phyloP scores from a whole-genome alignment of 306 rosid species.

The Glycine soja region DNA sequence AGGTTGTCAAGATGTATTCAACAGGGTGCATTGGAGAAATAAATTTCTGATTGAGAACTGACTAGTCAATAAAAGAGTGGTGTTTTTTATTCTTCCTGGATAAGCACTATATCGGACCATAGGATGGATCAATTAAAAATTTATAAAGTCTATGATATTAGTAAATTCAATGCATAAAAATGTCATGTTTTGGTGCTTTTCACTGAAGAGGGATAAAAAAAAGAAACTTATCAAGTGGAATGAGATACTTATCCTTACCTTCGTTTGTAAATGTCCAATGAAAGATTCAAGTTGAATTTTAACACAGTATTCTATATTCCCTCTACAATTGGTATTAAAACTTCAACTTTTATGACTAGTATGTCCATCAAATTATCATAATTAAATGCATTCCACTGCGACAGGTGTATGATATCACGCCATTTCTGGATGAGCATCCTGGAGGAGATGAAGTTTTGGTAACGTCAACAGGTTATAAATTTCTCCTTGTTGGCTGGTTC shows the following conservation, averaged over 20 bases:
- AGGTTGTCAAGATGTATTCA: background rate
- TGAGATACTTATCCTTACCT: constrained; percentile 6
- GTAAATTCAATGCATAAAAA: background rate
- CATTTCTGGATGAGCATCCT: constrained; percentile 84
- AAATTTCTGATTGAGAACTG: constrained; percentile 26
- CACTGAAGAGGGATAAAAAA: background rate
- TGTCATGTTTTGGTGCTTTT: constrained; percentile 14
- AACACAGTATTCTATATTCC: no score
- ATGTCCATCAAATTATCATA: no score
- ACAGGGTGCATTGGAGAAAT: background rate
- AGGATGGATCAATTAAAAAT: background rate
- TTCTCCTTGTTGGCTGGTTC: constrained; percentile 27
- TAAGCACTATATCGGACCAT: background rate
- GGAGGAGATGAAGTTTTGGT: constrained; percentile 85
- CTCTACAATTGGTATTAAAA: no score
- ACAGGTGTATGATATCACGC: constrained; percentile 80
- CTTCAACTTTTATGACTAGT: no score
- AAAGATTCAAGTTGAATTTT: no score
- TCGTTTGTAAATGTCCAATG: background rate
- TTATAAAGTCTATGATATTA: background rate
- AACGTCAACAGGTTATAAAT: constrained; percentile 62
- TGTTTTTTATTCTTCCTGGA: background rate
- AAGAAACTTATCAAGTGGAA: constrained; percentile 3
- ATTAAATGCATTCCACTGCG: constrained; percentile 4
- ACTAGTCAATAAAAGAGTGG: background rate